Evolutionary conservation across 129 eudicot species (phyloP), one percentile per base, ranked within the genome.

Genomic region (Chrysanthemum lavandulifolium): DNA sequence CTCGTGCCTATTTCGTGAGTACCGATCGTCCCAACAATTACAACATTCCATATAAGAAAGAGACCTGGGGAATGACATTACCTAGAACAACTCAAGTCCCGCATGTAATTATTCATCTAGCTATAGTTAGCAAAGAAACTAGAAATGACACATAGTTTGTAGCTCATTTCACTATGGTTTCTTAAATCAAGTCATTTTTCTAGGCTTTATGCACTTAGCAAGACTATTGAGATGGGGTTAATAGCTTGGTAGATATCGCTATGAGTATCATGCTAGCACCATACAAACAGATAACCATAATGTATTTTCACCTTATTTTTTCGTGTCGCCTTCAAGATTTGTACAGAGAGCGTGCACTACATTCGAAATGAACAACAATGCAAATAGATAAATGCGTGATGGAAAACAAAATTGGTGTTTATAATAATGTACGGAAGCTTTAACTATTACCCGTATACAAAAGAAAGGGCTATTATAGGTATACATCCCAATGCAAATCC

Each of bases 271-370:
- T 40, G 47, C 47, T 7, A 40, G 47, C 47, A 40, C 47, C 47
- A 40, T 40, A 40, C 62, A 27, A 4, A 57, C 49, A 36, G 23
- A 77, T 51, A 67, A 72, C 1, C 36, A 51, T 40, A 57, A 80
- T 25, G 54, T 49, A 49, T 47, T 63, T 27, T 83, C 78, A 93
- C 98, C 98, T 93, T 82, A 89, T 91, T 79, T 89, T 66, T 84
- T 78, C 68, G 84, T 82, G 82, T 89, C 68, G 63, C 95, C 98
- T 80, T 93, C 98, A 31, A 93, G 87, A 90, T 89, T 85, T 23
- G 95, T 89, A 75, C 96, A 89, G 75, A 93, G 87, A 76, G 89
- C 96, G 74, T 96, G 98, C 70, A 93, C 98, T 13, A 93, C 98
- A 85, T 93, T 93, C 98, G 88, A 57, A 74, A 49, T 13, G 68